Percentiles rank a stretch among this genome's conserved stretches.
These are phyloP conservation scores for Podila clonocystis DNA, from an alignment of 192 early-diverging fungal species.

Conservation along the genomic window DNA sequence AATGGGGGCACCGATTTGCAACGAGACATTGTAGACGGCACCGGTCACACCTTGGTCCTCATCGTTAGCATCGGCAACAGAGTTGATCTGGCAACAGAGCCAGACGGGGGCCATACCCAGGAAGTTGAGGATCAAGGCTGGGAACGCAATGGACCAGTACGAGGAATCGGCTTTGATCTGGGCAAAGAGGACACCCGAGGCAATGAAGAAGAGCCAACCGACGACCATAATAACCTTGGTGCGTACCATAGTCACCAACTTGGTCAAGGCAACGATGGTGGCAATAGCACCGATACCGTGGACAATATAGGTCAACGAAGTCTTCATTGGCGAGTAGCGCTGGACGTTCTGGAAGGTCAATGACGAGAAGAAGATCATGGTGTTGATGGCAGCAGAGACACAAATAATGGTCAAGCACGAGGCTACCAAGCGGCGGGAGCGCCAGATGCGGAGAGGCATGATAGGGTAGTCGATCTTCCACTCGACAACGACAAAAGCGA, in stretches of 20 bases:
- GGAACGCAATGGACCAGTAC: slow-evolving; percentile 16
- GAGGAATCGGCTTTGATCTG: slow-evolving; percentile 5
- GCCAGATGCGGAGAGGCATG: slow-evolving; percentile 15
- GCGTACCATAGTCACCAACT: not conserved
- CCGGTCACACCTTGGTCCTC: slow-evolving; percentile 13
- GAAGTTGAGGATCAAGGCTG: slow-evolving; percentile 10
- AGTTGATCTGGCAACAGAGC: slow-evolving; percentile 15
- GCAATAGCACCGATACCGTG: slow-evolving; percentile 9
- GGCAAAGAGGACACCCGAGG: slow-evolving; percentile 11
- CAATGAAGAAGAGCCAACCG: slow-evolving; percentile 13
- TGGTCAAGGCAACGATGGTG: not conserved
- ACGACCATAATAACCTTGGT: slow-evolving; percentile 8
- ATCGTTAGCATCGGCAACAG: slow-evolving; percentile 3
- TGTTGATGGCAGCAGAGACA: slow-evolving; percentile 3
- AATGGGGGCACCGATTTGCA: slow-evolving; percentile 43
- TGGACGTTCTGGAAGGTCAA: slow-evolving; percentile 7
- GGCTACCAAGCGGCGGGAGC: slow-evolving; percentile 4
- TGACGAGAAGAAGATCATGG: slow-evolving; percentile 1
- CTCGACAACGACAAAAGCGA: slow-evolving; percentile 8
- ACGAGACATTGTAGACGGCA: slow-evolving; percentile 30
- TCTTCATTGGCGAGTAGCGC: slow-evolving; percentile 2
- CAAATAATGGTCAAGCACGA: not conserved
- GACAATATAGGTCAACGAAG: not conserved
- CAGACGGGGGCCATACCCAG: slow-evolving; percentile 2
- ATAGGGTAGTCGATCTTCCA: slow-evolving; percentile 1